phyloP scores from a whole-genome alignment of 1,139 yeast species.

The Taiozyma sp. region DNA sequence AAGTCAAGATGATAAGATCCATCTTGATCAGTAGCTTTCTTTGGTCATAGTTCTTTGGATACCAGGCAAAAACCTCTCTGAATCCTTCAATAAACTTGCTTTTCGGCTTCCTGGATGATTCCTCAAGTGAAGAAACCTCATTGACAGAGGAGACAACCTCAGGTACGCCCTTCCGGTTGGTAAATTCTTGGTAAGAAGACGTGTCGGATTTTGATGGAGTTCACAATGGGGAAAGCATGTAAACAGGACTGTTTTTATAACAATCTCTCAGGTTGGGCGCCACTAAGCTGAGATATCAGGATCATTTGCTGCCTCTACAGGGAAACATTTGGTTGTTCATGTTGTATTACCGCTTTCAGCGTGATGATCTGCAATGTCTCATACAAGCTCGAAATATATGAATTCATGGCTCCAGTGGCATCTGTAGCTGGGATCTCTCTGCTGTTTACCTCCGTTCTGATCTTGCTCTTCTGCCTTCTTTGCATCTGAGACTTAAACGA shows the following conservation, averaged over 20 bases:
- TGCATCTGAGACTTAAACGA: too few species aligned
- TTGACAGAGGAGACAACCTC: not conserved
- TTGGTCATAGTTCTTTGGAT: constrained; percentile 12
- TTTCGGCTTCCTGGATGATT: not conserved
- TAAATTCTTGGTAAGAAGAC: not conserved
- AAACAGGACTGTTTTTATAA: not conserved
- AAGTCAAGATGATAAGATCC: constrained; percentile 32
- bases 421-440: too few species aligned
- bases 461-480: too few species aligned
- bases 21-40: constrained; percentile 30
- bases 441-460: too few species aligned
- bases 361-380: not conserved
- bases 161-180: not conserved
- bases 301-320: too few species aligned
- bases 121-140: not conserved
- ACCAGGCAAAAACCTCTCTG: constrained; percentile 4
- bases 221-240: not conserved
- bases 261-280: not conserved
- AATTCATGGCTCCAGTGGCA: not conserved
- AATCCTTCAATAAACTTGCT: not conserved
- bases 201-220: not conserved
- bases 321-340: not conserved
- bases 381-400: not conserved
- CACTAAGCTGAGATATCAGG: not conserved
- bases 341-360: not conserved